Percentiles rank a stretch among this genome's conserved stretches.
Conservation (phyloP, 1,284 basidiomycete genomes). For the Ceratobasidium papillatum region DNA sequence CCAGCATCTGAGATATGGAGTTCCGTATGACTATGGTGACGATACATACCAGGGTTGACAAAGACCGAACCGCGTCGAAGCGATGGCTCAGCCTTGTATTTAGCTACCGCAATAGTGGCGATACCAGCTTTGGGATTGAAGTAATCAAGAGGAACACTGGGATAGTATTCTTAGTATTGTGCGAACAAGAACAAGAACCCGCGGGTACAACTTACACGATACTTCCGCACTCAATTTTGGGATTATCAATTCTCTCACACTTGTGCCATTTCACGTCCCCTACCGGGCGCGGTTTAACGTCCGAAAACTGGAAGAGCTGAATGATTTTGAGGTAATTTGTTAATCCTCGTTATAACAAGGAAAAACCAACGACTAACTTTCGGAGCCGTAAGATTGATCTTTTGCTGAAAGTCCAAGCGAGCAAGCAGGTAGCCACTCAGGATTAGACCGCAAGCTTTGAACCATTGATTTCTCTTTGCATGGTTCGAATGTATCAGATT, state of each 20-base stretch:
- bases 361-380: background rate
- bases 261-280: conserved; percentile 31
- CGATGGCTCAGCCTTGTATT: conserved; percentile 22
- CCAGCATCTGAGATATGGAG: background rate
- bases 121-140: conserved; percentile 17
- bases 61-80: conserved; percentile 34
- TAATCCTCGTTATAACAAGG: background rate
- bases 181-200: background rate
- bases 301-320: background rate
- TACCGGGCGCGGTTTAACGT: background rate
- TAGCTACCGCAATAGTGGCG: conserved; percentile 28
- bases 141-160: conserved; percentile 31
- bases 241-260: background rate
- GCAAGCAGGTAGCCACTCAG: conserved; percentile 25
- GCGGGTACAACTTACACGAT: conserved; percentile 11
- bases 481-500: background rate
- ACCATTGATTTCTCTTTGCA: background rate
- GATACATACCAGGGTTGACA: conserved; percentile 15
- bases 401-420: background rate
- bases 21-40: too few relatives aligned
- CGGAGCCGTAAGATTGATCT: background rate
- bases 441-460: conserved; percentile 19
- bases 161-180: background rate
- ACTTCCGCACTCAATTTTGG: conserved; percentile 30
- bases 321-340: background rate